Conservation (phyloP, 768 basidiomycete genomes). For the Termitomyces eurrhizus region DNA sequence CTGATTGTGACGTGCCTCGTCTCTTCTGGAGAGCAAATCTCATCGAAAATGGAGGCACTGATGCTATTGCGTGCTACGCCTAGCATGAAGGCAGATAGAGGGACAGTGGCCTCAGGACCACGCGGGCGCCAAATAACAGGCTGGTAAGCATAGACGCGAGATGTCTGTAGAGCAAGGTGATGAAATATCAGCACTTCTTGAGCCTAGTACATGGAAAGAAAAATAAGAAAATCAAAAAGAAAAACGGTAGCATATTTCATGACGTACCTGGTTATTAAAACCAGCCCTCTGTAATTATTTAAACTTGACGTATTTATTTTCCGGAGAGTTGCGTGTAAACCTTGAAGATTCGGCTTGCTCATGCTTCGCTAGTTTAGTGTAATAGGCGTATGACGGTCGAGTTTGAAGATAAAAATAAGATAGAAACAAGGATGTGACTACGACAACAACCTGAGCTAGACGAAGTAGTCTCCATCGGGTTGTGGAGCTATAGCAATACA, state of each 20-base stretch:
- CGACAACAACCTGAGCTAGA: conserved; percentile 9
- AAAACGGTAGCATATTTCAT: background rate
- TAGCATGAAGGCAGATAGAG: conserved; percentile 39
- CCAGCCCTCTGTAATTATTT: conserved; percentile 44
- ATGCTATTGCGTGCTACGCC: conserved; percentile 36
- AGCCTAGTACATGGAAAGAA: conserved; percentile 23
- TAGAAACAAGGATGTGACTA: conserved; percentile 16
- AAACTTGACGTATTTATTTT: conserved; percentile 38
- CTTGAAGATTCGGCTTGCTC: conserved; percentile 28
- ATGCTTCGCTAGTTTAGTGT: conserved; percentile 25
- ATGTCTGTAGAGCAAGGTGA: conserved; percentile 36
- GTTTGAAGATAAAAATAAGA: conserved; percentile 31
- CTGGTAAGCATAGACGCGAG: conserved; percentile 41
- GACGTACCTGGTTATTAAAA: conserved; percentile 43
- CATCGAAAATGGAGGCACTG: conserved; percentile 31
- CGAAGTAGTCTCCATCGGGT: conserved; percentile 20
- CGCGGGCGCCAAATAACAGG: conserved; percentile 43
- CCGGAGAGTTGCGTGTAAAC: too few species aligned
- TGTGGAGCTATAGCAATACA: conserved; percentile 12
- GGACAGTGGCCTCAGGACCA: conserved; percentile 34
- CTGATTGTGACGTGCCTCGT: conserved; percentile 30
- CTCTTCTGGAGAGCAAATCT: conserved; percentile 36
- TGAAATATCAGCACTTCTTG: conserved; percentile 45
- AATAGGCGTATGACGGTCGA: conserved; percentile 36
- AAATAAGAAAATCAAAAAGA: background rate